These are phyloP conservation scores for Rhodotorula babjevae DNA, from an alignment of 768 basidiomycete species.

Conservation along the genomic window DNA sequence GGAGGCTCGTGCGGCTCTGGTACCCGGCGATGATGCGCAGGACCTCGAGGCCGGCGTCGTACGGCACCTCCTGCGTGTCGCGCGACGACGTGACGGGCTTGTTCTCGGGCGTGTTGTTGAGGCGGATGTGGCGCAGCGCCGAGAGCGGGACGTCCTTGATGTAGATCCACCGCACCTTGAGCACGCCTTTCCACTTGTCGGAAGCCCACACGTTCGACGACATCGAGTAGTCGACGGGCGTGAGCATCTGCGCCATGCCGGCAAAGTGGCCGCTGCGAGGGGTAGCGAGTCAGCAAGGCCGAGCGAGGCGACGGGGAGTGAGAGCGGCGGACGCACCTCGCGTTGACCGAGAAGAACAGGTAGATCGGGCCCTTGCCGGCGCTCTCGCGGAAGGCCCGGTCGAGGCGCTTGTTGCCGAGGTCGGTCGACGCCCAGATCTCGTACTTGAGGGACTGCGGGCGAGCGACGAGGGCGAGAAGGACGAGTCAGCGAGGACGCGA, in stretches of 20 bases:
- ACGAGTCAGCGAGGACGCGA: background rate
- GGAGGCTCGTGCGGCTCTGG: constrained; percentile 66
- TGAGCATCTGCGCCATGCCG: constrained; percentile 97
- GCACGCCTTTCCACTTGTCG: constrained; percentile 99
- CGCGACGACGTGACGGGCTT: constrained; percentile 98
- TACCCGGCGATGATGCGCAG: constrained; percentile 90
- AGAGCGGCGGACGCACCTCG: constrained; percentile 53
- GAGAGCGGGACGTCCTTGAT: constrained; percentile 70
- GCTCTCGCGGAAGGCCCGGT: constrained; percentile 96
- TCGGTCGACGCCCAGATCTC: constrained; percentile 49
- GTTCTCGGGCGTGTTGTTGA: constrained; percentile 94
- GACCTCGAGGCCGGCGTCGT: constrained; percentile 95
- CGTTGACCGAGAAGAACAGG: constrained; percentile 97
- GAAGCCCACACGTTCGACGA: constrained; percentile 98
- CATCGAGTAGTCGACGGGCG: constrained; percentile 87
- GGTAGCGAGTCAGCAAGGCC: background rate
- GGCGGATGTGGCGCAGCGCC: constrained; percentile 78
- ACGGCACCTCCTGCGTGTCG: constrained; percentile 92
- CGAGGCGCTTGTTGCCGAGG: constrained; percentile 85
- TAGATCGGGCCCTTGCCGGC: constrained; percentile 88
- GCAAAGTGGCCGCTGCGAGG: constrained; percentile 82
- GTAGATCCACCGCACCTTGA: constrained; percentile 96
- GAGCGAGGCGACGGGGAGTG: background rate
- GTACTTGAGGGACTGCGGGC: constrained; percentile 31
- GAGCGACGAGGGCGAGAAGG: too few species aligned